Evolutionary conservation across 2,329 filamentous ascomycete genomes (phyloP).

Genomic region (Aureobasidium sp.): DNA sequence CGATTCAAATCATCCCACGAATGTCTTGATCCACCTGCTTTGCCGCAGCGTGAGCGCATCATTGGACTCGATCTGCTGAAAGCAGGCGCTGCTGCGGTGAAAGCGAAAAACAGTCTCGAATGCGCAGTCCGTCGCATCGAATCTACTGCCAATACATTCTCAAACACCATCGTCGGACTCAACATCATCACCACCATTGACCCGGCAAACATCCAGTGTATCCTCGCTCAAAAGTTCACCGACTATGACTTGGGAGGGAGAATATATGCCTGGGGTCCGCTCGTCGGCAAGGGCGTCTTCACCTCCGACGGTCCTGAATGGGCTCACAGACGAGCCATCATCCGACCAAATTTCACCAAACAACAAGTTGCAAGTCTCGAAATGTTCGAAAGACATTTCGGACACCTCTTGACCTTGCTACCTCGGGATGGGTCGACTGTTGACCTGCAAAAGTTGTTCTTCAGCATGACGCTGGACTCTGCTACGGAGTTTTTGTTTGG

Average conservation of each 20-base stretch:
- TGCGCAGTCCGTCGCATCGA: neutral
- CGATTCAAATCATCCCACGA: neutral
- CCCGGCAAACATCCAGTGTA: constrained; percentile 37
- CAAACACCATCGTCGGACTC: neutral
- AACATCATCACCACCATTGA: constrained; percentile 22
- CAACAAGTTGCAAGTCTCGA: constrained; percentile 47
- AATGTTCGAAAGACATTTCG: constrained; percentile 55
- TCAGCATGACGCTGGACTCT: constrained; percentile 57
- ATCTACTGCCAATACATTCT: neutral
- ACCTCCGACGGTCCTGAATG: constrained; percentile 34
- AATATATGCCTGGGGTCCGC: neutral
- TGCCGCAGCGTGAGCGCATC: constrained; percentile 1
- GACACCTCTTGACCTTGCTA: constrained; percentile 51
- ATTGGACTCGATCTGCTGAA: constrained; percentile 2
- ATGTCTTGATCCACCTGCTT: neutral
- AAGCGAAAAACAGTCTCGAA: neutral
- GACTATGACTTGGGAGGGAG: constrained; percentile 26
- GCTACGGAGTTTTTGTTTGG: constrained; percentile 61
- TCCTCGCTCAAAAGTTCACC: constrained; percentile 35
- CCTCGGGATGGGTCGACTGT: constrained; percentile 48
- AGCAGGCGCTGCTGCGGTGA: neutral
- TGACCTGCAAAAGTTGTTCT: constrained; percentile 56
- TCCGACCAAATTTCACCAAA: constrained; percentile 48
- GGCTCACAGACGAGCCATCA: constrained; percentile 27
- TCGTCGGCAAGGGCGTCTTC: constrained; percentile 33